Evolutionary conservation across 2,329 filamentous ascomycete species (phyloP).

Genomic region (Botrytis porri): DNA sequence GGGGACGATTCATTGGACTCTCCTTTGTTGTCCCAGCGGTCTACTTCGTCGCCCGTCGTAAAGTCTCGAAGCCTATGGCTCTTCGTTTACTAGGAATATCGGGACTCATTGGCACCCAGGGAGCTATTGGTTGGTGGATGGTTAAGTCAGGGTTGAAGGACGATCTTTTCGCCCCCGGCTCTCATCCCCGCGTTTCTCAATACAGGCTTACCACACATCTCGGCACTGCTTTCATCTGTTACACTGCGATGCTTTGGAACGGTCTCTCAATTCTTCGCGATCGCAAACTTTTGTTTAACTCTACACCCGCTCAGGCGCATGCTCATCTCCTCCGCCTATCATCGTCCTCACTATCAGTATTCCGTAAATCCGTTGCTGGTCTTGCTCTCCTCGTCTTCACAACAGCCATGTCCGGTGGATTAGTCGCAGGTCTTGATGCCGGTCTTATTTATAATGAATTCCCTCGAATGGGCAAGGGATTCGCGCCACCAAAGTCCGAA

Average conservation of each 20-base stretch:
- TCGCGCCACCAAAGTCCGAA: slow-evolving; percentile 77
- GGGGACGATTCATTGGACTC: slow-evolving; percentile 88
- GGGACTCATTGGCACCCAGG: slow-evolving; percentile 88
- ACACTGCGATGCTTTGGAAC: slow-evolving; percentile 89
- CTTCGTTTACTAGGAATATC: slow-evolving; percentile 77
- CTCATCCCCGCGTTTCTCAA: slow-evolving; percentile 88
- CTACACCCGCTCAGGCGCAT: slow-evolving; percentile 58
- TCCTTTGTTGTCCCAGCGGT: slow-evolving; percentile 83
- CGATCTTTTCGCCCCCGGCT: slow-evolving; percentile 87
- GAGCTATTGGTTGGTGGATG: slow-evolving; percentile 99
- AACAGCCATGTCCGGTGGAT: slow-evolving; percentile 88
- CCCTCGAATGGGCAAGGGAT: slow-evolving; percentile 84
- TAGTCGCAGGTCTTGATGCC: slow-evolving; percentile 93
- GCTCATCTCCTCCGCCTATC: slow-evolving; percentile 60
- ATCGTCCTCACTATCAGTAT: slow-evolving; percentile 64
- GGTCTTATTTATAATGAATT: slow-evolving; percentile 99
- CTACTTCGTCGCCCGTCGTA: slow-evolving; percentile 80
- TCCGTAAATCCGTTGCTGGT: slow-evolving; percentile 69
- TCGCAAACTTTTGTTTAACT: slow-evolving; percentile 60
- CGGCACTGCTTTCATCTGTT: slow-evolving; percentile 86
- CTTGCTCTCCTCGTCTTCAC: slow-evolving; percentile 76
- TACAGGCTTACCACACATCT: slow-evolving; percentile 90
- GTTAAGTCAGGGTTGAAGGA: slow-evolving; percentile 95
- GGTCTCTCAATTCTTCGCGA: slow-evolving; percentile 81
- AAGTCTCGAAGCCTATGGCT: slow-evolving; percentile 76